These are phyloP conservation scores for Russula compacta DNA, from an alignment of 768 basidiomycete species.

Conservation along the genomic window DNA sequence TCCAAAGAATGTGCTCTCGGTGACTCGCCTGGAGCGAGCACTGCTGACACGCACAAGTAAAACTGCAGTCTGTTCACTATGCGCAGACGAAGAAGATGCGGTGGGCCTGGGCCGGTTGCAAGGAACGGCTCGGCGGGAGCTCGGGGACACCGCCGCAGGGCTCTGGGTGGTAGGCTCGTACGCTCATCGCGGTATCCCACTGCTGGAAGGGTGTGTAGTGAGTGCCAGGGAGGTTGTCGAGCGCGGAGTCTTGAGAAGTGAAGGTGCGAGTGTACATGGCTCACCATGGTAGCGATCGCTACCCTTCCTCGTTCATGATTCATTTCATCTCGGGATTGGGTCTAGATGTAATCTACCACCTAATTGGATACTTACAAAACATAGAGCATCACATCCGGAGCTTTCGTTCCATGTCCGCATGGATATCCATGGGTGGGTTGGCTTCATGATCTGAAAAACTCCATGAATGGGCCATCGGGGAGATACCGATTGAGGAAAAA, in stretches of 20 bases:
- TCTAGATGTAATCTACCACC: neutral
- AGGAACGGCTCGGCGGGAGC: conserved; percentile 33
- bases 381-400: conserved; percentile 28
- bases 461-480: neutral
- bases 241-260: conserved; percentile 21
- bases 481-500: neutral
- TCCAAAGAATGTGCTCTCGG: conserved; percentile 41
- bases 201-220: conserved; percentile 72
- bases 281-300: conserved; percentile 11
- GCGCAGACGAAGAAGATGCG: conserved; percentile 18
- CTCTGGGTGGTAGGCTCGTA: conserved; percentile 71
- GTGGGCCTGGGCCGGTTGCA: conserved; percentile 41
- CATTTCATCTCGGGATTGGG: neutral
- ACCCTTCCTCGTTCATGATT: neutral
- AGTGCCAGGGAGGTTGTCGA: conserved; percentile 52
- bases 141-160: conserved; percentile 32
- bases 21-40: conserved; percentile 55
- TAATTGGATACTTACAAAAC: neutral
- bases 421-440: conserved; percentile 33
- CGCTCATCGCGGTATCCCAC: conserved; percentile 61
- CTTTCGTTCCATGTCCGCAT: conserved; percentile 42
- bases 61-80: conserved; percentile 40
- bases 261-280: conserved; percentile 16
- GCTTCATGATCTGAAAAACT: conserved; percentile 25
- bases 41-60: conserved; percentile 45